Base-by-base conservation (phyloP, 192 early-diverging fungal genomes). In the Phycomyces blakesleeanus region DNA sequence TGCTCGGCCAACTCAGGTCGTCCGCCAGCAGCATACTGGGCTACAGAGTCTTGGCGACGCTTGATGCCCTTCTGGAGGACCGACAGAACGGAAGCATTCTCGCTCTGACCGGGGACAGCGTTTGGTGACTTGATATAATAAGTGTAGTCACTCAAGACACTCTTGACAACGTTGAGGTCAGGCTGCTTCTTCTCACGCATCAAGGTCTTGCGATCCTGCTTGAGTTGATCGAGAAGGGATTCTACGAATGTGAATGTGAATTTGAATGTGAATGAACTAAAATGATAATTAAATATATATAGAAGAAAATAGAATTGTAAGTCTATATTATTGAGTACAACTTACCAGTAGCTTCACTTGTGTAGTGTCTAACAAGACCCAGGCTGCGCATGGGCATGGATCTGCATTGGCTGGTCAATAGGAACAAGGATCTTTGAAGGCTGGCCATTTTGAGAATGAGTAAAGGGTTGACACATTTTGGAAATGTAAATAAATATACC, bases 61-160 rank as follows among this genome's bases (percentile, higher is more conserved):
- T 94, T 93, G 52, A 95, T 86, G 3, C 89, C 85, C 25, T 84
- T 82, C 65, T 91, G 91, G 50, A 97, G 82, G 22, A 94, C 63
- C 0, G 73, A 65, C 25, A 85, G 76, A 42, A 95, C 76, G 20
- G 80, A 79, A 11, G 76, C 74, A 59, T 90, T 85, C 0, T 83
- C 80, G 26, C 79, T 79, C 51, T 78, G 49, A 51, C 69, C 59
- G 53, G 59, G 22, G 38, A 64, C 67, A 29, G 75, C 56, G 41
- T 62, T 55, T 37, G 67, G 73, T 39, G 80, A 81, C 74, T 94
- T 96, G 66, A 85, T 87, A 22, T 81, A 80, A 59, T 93, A 93
- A 7, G 85, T 83, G 42, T 90, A 82, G 50, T 93, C 92, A 22
- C 87, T 87, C 44, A 96, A 75, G 49, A 94, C 70, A 24, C 87